Evolutionary conservation across 2,329 filamentous ascomycete species (phyloP), one percentile per base, ranked within the genome.

Genomic region (Chrysoporthe austroafricana): DNA sequence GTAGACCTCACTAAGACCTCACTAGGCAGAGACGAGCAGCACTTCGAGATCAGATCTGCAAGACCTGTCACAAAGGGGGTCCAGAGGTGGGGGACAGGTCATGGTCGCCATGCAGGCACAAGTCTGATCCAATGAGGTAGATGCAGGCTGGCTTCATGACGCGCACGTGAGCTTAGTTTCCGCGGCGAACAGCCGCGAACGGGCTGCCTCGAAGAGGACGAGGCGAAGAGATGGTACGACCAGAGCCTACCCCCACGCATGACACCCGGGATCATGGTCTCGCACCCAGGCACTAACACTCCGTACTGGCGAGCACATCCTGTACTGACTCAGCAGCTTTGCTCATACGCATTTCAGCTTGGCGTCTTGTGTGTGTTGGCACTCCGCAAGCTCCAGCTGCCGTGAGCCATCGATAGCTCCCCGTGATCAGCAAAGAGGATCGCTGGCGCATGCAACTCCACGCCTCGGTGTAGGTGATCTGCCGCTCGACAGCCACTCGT

Each of bases 361-460:
- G 3, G 1, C 6, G 8, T 2, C 1, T 34, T 16, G 50, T 14
- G 21, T 54, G 50, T 54, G 50, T 54, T 54, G 50, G 50, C 21
- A 54, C 50, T 26, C 48, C 50, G 26, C 50, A 32, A 21, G 50
- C 21, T 32, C 21, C 13, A 32, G 13, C 50, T 14, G 50, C 11
- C 9, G 50, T 54, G 21, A 26, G 11, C 8, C 26, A 3, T 4
- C 4, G 13, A 32, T 32, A 11, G 14, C 21, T 13, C 32, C 54
- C 54, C 54, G 54, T 57, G 54, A 57, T 39, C 54, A 57, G 18
- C 54, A 39, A 57, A 7, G 18, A 7, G 26, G 16, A n/a, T 8
- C 34, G 32, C 34, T 57, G 54, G 54, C 16, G 54, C 8, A 57
- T 57, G 32, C 54, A 57, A 32, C 54, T 57, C 54, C 54, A 57